Evolutionary conservation across 2,329 filamentous ascomycete species (phyloP).

Genomic region (Alternaria infectoria): DNA sequence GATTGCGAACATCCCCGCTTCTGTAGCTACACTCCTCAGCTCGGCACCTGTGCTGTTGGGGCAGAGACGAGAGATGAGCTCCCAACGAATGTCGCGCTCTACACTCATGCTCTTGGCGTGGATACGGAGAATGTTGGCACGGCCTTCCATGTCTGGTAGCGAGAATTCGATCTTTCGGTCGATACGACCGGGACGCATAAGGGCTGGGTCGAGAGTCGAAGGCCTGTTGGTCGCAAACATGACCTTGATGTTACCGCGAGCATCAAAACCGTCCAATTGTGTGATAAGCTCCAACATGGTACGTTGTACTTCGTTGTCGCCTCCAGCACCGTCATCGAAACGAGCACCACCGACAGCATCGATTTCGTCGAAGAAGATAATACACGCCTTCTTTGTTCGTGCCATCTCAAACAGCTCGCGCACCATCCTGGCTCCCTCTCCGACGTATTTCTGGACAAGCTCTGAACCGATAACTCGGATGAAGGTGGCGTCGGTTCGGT

Average conservation of each 20-base stretch:
- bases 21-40: slow-evolving; percentile 93
- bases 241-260: slow-evolving; percentile 97
- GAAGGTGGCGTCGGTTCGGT: slow-evolving; percentile 97
- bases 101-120: slow-evolving; percentile 99
- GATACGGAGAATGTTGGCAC: slow-evolving; percentile 96
- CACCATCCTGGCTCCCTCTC: slow-evolving; percentile 97
- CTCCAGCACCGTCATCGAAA: slow-evolving; percentile 95
- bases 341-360: slow-evolving; percentile 94
- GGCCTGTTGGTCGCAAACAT: slow-evolving; percentile 99
- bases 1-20: slow-evolving; percentile 63
- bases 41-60: slow-evolving; percentile 98
- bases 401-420: slow-evolving; percentile 99
- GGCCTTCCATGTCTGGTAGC: slow-evolving; percentile 92
- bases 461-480: slow-evolving; percentile 98
- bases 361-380: slow-evolving; percentile 99
- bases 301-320: slow-evolving; percentile 96
- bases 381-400: slow-evolving; percentile 98
- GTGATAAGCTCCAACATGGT: slow-evolving; percentile 99
- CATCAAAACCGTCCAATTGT: slow-evolving; percentile 94
- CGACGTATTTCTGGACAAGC: slow-evolving; percentile 98
- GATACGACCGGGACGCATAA: slow-evolving; percentile 97
- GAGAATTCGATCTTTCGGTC: slow-evolving; percentile 99
- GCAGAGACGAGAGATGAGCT: slow-evolving; percentile 95
- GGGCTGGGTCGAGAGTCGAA: slow-evolving; percentile 91
- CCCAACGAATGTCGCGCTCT: slow-evolving; percentile 98